Conservation (phyloP, 2,329 filamentous ascomycete genomes). For the Tolypocladium cylindrosporum region DNA sequence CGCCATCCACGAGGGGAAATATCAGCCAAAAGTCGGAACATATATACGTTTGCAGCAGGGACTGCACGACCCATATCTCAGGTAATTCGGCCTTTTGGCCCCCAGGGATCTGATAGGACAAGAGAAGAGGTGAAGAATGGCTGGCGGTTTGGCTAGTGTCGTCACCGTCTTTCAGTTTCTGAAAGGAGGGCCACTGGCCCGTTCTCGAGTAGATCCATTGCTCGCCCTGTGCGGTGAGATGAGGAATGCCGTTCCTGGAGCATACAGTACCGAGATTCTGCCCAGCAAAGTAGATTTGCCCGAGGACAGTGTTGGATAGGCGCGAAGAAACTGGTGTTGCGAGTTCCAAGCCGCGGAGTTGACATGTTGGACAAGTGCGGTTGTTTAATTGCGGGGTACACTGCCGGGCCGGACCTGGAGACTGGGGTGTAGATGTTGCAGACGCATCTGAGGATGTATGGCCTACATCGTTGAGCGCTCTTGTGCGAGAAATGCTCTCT, state of each 20-base stretch:
- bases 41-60: conserved; percentile 13
- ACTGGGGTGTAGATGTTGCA: conserved; percentile 1
- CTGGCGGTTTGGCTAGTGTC: background rate
- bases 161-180: conserved; percentile 1
- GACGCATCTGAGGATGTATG: conserved; percentile 1
- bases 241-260: conserved; percentile 36
- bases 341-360: background rate
- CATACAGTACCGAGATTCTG: conserved; percentile 35
- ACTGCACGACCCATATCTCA: conserved; percentile 15
- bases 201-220: conserved; percentile 37
- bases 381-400: background rate
- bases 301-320: conserved; percentile 7
- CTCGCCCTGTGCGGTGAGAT: conserved; percentile 35
- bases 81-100: conserved; percentile 20
- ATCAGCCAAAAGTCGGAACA: conserved; percentile 27
- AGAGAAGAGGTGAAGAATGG: background rate
- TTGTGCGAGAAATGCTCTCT: conserved; percentile 18
- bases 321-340: background rate
- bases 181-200: conserved; percentile 19
- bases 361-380: background rate
- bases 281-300: conserved; percentile 36
- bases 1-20: conserved; percentile 38
- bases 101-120: background rate
- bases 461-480: background rate
- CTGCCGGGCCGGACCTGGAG: background rate